Conservation (phyloP, 2,329 filamentous ascomycete genomes). For the Xylaria sp. region DNA sequence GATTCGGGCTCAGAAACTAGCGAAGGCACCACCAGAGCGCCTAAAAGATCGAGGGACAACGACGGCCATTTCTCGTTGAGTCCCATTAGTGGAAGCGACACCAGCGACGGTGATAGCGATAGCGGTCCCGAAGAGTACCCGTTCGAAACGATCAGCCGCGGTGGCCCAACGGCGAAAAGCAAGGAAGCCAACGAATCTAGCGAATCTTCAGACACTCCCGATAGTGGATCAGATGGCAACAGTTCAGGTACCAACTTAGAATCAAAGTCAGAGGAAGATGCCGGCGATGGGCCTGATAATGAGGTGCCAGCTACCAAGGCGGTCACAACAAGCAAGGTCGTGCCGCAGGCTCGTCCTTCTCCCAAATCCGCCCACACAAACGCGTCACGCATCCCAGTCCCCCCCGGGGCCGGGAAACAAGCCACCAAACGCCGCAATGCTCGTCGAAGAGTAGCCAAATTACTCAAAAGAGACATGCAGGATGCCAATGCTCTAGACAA, state of each 20-base stretch:
- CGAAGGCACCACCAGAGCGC: conserved; percentile 12
- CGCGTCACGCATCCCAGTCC: conserved; percentile 26
- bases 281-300: neutral
- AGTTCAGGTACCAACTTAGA: neutral
- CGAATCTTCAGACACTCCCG: conserved; percentile 15
- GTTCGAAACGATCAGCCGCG: neutral
- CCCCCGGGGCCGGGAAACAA: conserved; percentile 46
- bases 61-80: neutral
- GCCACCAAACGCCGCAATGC: conserved; percentile 59
- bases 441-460: conserved; percentile 50
- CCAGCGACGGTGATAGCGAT: conserved; percentile 34
- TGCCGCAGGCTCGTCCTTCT: neutral
- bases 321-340: neutral
- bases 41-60: neutral
- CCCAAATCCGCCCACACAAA: neutral
- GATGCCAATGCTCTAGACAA: too few species aligned
- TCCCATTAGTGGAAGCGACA: conserved; percentile 28
- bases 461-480: conserved; percentile 37
- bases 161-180: neutral
- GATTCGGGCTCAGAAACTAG: conserved; percentile 13
- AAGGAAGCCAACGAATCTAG: conserved; percentile 12
- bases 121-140: conserved; percentile 33
- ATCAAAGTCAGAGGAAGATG: conserved; percentile 13
- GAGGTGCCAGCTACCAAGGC: neutral
- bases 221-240: neutral